phyloP scores from a whole-genome alignment of 345 rosid species.

The Populus euphratica region DNA sequence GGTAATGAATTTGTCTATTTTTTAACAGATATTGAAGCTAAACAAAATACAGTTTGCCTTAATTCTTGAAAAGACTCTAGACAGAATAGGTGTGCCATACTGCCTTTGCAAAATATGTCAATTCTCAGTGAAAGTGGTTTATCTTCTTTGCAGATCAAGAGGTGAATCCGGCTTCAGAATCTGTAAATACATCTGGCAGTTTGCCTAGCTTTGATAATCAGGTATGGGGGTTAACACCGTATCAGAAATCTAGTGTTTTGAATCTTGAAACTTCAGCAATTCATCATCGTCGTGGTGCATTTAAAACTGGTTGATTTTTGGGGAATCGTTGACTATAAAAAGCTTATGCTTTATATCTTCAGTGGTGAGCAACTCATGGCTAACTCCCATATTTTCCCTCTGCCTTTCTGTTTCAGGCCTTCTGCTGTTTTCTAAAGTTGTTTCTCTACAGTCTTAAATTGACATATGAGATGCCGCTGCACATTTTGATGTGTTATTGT shows the following conservation, averaged over 20 bases:
- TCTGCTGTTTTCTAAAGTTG: not conserved
- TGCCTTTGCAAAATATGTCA: not conserved
- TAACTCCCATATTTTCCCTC: not conserved
- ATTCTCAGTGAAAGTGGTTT: not conserved
- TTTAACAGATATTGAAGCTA: not conserved
- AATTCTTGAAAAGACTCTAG: not conserved
- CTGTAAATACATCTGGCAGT: constrained; percentile 3
- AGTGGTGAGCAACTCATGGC: not conserved
- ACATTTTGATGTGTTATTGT: not conserved
- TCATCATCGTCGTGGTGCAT: not conserved
- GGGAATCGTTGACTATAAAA: not conserved
- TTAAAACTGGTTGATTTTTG: not conserved
- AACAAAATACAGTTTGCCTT: not conserved
- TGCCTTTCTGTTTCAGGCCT: constrained; percentile 2
- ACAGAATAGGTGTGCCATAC: not conserved
- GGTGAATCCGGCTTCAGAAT: constrained; percentile 19
- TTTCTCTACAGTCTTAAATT: not conserved
- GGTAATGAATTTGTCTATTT: not conserved
- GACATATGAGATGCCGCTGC: not conserved
- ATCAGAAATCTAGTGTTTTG: not conserved
- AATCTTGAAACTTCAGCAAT: not conserved
- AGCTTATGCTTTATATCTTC: not conserved
- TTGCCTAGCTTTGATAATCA: constrained; percentile 8
- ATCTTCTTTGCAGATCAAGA: constrained; percentile 25
- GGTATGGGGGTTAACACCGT: constrained; percentile 6